Evolutionary conservation across 352 stramenopile species (phyloP).

Genomic region (Phytophthora crassamura): DNA sequence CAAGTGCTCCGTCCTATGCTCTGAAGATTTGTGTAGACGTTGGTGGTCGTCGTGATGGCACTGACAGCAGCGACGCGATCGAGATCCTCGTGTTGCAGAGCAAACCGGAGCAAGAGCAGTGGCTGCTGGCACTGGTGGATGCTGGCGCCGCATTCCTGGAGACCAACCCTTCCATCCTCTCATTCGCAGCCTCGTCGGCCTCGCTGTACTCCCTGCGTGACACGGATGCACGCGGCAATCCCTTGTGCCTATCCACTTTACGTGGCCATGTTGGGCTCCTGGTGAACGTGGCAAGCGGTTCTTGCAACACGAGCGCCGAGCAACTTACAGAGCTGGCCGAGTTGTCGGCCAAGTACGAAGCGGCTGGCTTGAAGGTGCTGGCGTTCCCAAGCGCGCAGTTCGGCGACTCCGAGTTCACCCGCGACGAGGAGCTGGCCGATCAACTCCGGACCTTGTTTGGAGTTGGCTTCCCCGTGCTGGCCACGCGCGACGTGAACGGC

Average conservation of each 20-base stretch:
- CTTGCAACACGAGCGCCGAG: constrained; percentile 32
- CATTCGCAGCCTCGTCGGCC: constrained; percentile 41
- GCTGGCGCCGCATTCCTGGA: constrained; percentile 58
- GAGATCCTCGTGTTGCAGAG: constrained; percentile 43
- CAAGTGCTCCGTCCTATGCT: constrained; percentile 3
- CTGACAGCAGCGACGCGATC: constrained; percentile 11
- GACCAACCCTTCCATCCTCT: constrained; percentile 33
- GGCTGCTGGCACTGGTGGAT: constrained; percentile 54
- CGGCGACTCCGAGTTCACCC: constrained; percentile 68
- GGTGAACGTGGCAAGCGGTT: constrained; percentile 69
- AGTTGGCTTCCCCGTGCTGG: constrained; percentile 55
- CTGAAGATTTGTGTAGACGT: constrained; percentile 37
- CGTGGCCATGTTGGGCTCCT: constrained; percentile 67
- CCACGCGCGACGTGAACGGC: constrained; percentile 91
- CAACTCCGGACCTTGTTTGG: constrained; percentile 32
- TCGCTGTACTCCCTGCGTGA: constrained; percentile 85
- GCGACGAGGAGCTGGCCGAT: constrained; percentile 29
- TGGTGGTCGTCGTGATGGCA: constrained; percentile 3
- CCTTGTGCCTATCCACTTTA: constrained; percentile 68
- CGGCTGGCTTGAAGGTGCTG: constrained; percentile 66
- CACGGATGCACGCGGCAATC: constrained; percentile 58
- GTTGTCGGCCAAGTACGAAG: constrained; percentile 63
- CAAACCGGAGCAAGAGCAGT: constrained; percentile 50
- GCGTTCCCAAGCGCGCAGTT: constrained; percentile 92
- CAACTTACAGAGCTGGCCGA: constrained; percentile 85